phyloP scores from a whole-genome alignment of 305 asterid species.

The Plantago lanceolata region DNA sequence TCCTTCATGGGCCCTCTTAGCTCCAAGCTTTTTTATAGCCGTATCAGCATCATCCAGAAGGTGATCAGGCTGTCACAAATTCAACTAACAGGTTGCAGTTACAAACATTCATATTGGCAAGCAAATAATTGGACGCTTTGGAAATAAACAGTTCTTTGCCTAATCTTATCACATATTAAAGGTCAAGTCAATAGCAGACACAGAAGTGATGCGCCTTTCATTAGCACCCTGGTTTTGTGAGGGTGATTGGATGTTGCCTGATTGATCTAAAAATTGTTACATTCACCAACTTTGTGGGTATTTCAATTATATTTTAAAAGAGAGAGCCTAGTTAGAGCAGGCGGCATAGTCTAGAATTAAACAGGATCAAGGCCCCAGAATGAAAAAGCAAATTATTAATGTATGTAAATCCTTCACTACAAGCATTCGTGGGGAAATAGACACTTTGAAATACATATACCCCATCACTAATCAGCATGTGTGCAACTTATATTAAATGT shows the following conservation, averaged over 20 bases:
- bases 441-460: background rate
- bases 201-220: too few species aligned
- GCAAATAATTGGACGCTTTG: constrained; percentile 7
- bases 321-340: background rate
- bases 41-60: constrained; percentile 83
- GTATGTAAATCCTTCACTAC: background rate
- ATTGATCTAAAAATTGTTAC: too few species aligned
- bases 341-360: background rate
- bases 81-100: constrained; percentile 22
- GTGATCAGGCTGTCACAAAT: constrained; percentile 77
- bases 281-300: too few species aligned
- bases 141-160: background rate
- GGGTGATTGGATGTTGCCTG: too few species aligned
- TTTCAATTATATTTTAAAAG: too few species aligned
- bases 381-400: background rate
- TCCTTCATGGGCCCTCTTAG: constrained; percentile 65
- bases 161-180: background rate
- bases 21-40: constrained; percentile 72
- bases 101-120: constrained; percentile 12
- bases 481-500: background rate
- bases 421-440: constrained; percentile 4
- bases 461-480: constrained; percentile 5
- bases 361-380: background rate
- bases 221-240: too few species aligned
- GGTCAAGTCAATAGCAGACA: too few species aligned